Evolutionary conservation across 1,284 basidiomycete species (phyloP).

Genomic region (Trametes sp.): DNA sequence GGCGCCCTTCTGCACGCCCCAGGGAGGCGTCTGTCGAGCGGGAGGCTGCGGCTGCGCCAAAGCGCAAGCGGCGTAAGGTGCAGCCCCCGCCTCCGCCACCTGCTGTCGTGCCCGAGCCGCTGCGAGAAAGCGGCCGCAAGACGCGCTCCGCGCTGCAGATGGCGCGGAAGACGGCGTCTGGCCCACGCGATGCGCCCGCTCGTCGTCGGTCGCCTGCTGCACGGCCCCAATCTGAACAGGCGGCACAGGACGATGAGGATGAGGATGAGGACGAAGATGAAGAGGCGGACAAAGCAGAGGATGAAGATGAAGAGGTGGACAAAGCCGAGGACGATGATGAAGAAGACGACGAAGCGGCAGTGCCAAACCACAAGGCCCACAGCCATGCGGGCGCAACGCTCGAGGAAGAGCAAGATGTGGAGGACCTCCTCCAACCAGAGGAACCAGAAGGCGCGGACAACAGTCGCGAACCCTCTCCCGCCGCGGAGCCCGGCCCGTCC

Average conservation of each 20-base stretch:
- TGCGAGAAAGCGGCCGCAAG: background rate
- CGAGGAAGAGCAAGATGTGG: conserved; percentile 6
- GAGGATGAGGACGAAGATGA: background rate
- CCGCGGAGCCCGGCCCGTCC: background rate
- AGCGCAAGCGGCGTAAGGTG: conserved; percentile 9
- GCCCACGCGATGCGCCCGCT: background rate
- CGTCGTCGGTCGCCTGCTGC: too few species aligned
- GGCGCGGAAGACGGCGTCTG: conserved; percentile 3
- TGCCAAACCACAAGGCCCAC: too few species aligned
- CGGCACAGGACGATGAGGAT: too few species aligned
- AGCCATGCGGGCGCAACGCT: background rate
- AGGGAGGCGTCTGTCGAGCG: too few species aligned
- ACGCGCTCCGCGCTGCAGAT: background rate
- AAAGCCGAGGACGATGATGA: background rate
- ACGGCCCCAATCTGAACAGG: too few species aligned
- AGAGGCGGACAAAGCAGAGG: background rate
- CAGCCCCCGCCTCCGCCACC: background rate
- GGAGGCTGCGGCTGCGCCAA: background rate
- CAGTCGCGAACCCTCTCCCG: background rate
- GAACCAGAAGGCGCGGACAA: background rate
- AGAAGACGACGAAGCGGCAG: background rate
- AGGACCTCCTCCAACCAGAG: conserved; percentile 1
- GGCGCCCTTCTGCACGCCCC: background rate
- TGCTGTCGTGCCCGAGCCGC: conserved; percentile 4
- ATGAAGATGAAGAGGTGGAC: background rate